Evolutionary conservation across 768 basidiomycete genomes (phyloP).

Genomic region (Sarcodon sp.): DNA sequence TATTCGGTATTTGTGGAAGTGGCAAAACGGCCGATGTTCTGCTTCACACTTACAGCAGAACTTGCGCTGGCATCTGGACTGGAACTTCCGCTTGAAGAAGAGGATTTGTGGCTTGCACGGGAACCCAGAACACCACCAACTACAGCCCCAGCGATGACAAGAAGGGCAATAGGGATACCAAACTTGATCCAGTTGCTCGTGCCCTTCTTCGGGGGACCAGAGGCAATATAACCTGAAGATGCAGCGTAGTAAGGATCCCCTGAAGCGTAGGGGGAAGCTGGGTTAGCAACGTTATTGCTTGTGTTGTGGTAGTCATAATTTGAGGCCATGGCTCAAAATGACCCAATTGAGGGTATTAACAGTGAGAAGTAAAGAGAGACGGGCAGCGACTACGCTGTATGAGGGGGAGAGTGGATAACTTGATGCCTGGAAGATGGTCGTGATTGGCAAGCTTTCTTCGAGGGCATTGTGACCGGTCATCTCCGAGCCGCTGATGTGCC

Average conservation of each 20-base stretch:
- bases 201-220: slow-evolving; percentile 34
- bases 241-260: slow-evolving; percentile 59
- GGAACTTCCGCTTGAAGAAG: slow-evolving; percentile 11
- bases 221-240: slow-evolving; percentile 59
- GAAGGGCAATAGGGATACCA: slow-evolving; percentile 51
- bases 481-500: neutral
- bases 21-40: slow-evolving; percentile 53
- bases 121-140: slow-evolving; percentile 75
- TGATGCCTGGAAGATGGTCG: neutral
- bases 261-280: slow-evolving; percentile 35
- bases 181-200: slow-evolving; percentile 65
- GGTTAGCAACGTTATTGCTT: slow-evolving; percentile 12
- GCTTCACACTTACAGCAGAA: slow-evolving; percentile 45
- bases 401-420: neutral
- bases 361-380: slow-evolving; percentile 10
- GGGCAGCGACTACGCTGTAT: slow-evolving; percentile 7
- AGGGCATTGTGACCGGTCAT: neutral
- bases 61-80: slow-evolving; percentile 33
- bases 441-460: neutral
- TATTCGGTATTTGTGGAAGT: slow-evolving; percentile 71
- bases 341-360: slow-evolving; percentile 4
- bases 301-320: slow-evolving; percentile 15
- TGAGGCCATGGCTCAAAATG: slow-evolving; percentile 22
- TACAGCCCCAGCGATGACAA: slow-evolving; percentile 54
- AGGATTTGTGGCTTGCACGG: slow-evolving; percentile 31